phyloP scores from a whole-genome alignment of 2,329 filamentous ascomycete species.

The Colletotrichum somersetense region DNA sequence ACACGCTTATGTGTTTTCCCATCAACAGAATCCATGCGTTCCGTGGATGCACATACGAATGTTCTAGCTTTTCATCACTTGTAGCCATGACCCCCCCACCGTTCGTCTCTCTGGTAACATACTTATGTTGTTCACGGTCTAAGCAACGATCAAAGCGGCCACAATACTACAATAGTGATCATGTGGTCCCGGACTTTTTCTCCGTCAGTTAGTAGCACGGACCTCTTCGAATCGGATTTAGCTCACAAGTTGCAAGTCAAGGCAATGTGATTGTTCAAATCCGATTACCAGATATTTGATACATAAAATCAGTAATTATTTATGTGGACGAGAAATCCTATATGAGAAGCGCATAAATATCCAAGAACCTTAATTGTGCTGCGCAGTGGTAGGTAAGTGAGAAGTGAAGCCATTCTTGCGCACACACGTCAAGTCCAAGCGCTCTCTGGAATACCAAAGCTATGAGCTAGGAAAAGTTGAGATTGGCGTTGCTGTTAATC shows the following conservation, averaged over 20 bases:
- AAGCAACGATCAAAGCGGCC: constrained; percentile 13
- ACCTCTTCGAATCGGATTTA: background rate
- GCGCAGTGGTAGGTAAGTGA: background rate
- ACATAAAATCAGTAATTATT: background rate
- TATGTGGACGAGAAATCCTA: no score
- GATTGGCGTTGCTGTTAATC: background rate
- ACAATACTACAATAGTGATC: background rate
- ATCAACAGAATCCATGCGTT: background rate
- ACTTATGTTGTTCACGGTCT: background rate
- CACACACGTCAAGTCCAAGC: background rate
- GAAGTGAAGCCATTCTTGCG: background rate
- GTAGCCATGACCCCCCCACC: background rate
- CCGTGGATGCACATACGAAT: no score
- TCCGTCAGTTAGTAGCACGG: constrained; percentile 13
- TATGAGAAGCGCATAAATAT: background rate
- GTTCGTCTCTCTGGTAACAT: background rate
- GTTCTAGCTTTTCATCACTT: no score
- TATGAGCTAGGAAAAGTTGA: background rate
- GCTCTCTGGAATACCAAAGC: background rate
- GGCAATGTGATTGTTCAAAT: background rate
- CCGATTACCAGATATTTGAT: no score
- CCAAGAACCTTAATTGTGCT: background rate
- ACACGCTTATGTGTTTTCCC: background rate
- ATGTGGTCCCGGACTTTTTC: background rate
- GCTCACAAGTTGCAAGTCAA: background rate